Evolutionary conservation across 306 rosid species (phyloP), one percentile per base, ranked within the genome.

Genomic region (Castanea mollissima): DNA sequence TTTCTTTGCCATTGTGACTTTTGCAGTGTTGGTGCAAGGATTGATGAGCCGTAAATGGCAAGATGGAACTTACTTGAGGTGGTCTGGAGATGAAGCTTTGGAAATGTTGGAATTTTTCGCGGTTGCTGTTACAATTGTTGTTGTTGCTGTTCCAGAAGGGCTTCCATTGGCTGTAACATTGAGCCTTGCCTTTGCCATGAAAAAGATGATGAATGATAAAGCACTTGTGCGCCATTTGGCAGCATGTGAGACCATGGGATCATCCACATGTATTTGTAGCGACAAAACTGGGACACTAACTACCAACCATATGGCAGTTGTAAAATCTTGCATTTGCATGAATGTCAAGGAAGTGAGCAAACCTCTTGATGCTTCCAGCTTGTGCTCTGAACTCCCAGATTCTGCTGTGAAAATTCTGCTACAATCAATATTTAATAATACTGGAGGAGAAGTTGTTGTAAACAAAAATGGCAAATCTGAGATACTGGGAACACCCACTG

Each of bases 111-210:
- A 94, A 73, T 92, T 81, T 88, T 94, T 94, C 83, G 98, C 97
- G 5, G 68, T 94, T 56, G 98, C 97, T 20, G 97, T 94, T 41
- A 94, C 98, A 67, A 94, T 94, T 12, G 98, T 94, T 78, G 97
- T 94, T 76, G 96, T 94, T 72, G 99, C 99, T 83, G 99, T 94
- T 15, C 97, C 99, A 14, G 99, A 94, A 49, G 97, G 99, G 77
- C 82, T 94, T 46, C 99, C 99, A 68, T 79, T 94, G 81, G 97
- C 99, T 57, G 97, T 94, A 79, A 94, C 97, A 55, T 81, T 92
- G 87, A 94, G 99, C 70, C 99, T 94, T 86, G 99, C 97, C 75
- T 94, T 94, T 76, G 97, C 99, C 63, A 94, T 94, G 97, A 91
- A 94, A 81, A 91, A 92, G 81, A 94, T 94, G 99, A 94, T 94